Base-by-base conservation (phyloP, 768 basidiomycete species). In the Psilocybe azurescens region DNA sequence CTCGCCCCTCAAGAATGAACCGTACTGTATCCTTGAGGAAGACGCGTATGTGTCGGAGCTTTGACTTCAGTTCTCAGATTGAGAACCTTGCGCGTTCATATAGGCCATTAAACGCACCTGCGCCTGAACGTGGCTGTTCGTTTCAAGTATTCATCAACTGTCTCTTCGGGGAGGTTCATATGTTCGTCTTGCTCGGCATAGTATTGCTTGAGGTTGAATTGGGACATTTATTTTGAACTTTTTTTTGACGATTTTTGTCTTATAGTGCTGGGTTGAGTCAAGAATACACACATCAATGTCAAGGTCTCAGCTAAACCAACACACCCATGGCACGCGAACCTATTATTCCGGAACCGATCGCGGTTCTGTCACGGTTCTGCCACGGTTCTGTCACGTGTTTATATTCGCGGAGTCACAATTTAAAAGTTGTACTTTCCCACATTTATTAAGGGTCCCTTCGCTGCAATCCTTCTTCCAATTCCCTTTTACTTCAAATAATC, bases 161-260 rank as follows among this genome's bases (percentile, higher is more conserved):
- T 80, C 69, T 87, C 85, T 41, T 86, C 82, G 3, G 84, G 82
- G 16, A 83, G 61, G 50, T 75, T 79, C 85, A 88, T 84, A 8
- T 77, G 78, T 56, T 72, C 74, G 54, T 88, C 83, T 70, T 84
- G 85, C 70, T 88, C 87, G 20, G 70, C 71, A 66, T 83, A 89
- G 63, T 86, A 88, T 1, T 74, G 71, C 10, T 85, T 77, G 11
- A 80, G 32, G 58, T 80, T 78, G 44, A 76, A 70, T 64, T 75
- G 71, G 59, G 70, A 30, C 52, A 62, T 58, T 14, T 55, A 39
- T 54, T 58, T 41, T 9, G 18, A 36, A 18, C 14, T 13, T 14
- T 38, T 32, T 41, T 18, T 18, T 39, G 16, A 30, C 8, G 28
- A 53, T 10, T 28, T 49, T 29, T n/a, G 36, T 39, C 46, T 44